Conservation (phyloP, 2,329 filamentous ascomycete genomes). For the Fusarium mundagurra region DNA sequence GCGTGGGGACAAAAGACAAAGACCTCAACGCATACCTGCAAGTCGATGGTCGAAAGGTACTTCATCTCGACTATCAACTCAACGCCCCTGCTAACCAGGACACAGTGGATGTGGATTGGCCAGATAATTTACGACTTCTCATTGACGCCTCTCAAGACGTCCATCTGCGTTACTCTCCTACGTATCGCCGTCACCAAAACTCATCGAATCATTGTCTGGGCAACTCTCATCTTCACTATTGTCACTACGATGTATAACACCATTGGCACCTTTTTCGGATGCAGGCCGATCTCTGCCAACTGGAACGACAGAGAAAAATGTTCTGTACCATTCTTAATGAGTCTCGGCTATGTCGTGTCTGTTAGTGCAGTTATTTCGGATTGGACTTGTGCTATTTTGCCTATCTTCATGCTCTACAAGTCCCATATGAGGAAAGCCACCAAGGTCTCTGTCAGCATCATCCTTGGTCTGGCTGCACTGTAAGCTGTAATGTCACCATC, state of each 20-base stretch:
- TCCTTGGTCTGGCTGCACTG: slow-evolving; percentile 27
- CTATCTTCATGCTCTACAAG: slow-evolving; percentile 29
- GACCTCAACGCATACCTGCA: slow-evolving; percentile 9
- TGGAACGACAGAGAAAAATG: neutral
- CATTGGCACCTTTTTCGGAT: slow-evolving; percentile 1
- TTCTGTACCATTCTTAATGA: neutral
- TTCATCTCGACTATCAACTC: neutral
- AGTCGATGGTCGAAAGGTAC: slow-evolving; percentile 12
- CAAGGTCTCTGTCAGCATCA: slow-evolving; percentile 22
- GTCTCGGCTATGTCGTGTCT: slow-evolving; percentile 19
- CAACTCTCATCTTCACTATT: neutral
- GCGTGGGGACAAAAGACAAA: slow-evolving; percentile 15
- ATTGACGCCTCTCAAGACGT: slow-evolving; percentile 19
- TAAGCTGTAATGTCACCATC: neutral
- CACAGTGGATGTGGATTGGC: slow-evolving; percentile 21
- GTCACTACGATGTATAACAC: neutral
- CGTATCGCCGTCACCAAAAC: slow-evolving; percentile 22
- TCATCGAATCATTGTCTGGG: slow-evolving; percentile 25
- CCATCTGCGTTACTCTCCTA: slow-evolving; percentile 27
- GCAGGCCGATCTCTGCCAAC: neutral
- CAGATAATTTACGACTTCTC: slow-evolving; percentile 14
- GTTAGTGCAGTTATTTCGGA: slow-evolving; percentile 5
- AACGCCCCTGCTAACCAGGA: neutral
- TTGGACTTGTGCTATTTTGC: slow-evolving; percentile 24
- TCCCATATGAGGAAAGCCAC: slow-evolving; percentile 19